These are phyloP conservation scores for Metarhizium anisopliae DNA, from an alignment of 2,329 filamentous ascomycete species.

Conservation along the genomic window DNA sequence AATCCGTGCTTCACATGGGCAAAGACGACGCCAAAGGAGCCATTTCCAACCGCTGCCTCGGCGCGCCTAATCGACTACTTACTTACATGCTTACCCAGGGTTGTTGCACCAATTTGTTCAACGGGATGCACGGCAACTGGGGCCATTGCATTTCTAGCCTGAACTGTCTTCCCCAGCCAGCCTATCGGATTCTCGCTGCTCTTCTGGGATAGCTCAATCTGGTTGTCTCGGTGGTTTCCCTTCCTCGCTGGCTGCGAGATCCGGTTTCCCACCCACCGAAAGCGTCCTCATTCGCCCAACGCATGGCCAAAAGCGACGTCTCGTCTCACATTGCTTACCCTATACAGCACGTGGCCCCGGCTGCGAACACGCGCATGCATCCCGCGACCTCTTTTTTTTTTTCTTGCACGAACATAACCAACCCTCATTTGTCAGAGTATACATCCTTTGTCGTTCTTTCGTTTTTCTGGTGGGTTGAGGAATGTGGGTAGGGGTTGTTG, in stretches of 20 bases:
- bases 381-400: background rate
- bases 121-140: too few species aligned
- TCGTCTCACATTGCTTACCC: background rate
- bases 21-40: background rate
- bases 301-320: too few species aligned
- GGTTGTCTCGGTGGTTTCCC: background rate
- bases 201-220: constrained; percentile 3
- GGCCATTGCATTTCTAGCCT: too few species aligned
- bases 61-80: background rate
- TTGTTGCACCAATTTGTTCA: too few species aligned
- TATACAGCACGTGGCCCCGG: background rate
- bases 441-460: too few species aligned
- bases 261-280: too few species aligned
- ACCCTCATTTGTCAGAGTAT: too few species aligned
- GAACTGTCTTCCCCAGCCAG: background rate
- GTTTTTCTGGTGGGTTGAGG: too few species aligned
- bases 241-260: too few species aligned
- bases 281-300: too few species aligned
- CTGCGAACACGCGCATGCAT: background rate
- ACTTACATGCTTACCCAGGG: background rate
- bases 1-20: constrained; percentile 2
- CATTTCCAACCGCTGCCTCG: background rate
- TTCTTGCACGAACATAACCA: too few species aligned
- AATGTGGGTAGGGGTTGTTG: too few species aligned
- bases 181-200: constrained; percentile 4